Conservation (phyloP, 2,329 filamentous ascomycete species). For the Calonectria honghensis region DNA sequence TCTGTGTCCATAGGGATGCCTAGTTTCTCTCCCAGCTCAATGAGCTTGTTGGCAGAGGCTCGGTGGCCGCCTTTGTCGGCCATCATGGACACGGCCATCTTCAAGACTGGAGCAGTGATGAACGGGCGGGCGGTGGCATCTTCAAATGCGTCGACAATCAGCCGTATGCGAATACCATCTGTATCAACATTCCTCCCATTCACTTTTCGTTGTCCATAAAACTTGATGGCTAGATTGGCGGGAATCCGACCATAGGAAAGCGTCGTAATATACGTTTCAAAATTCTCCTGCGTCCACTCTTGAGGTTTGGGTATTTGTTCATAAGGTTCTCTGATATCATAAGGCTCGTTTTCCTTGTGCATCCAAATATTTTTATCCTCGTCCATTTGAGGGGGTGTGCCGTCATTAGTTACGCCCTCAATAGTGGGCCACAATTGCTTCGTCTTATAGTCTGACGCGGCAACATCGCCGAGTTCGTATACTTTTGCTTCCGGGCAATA, state of each 20-base stretch:
- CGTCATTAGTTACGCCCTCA: constrained; percentile 53
- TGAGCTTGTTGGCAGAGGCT: constrained; percentile 59
- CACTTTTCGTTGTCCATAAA: constrained; percentile 59
- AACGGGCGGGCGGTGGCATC: constrained; percentile 58
- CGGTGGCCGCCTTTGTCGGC: constrained; percentile 59
- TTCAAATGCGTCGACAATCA: constrained; percentile 63
- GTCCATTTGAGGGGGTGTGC: constrained; percentile 48
- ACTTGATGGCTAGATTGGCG: constrained; percentile 56
- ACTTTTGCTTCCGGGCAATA: constrained; percentile 58
- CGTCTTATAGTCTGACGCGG: constrained; percentile 58
- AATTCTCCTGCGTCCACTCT: constrained; percentile 64
- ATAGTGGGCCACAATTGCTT: constrained; percentile 62
- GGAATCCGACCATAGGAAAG: constrained; percentile 63
- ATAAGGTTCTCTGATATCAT: constrained; percentile 59
- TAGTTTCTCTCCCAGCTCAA: constrained; percentile 60
- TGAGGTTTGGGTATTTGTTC: constrained; percentile 63
- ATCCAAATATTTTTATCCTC: constrained; percentile 58
- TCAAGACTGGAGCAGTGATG: constrained; percentile 64
- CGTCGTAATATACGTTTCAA: constrained; percentile 65
- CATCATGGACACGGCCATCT: constrained; percentile 67
- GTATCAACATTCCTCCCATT: constrained; percentile 59
- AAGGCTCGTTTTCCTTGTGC: constrained; percentile 57
- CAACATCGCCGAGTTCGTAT: constrained; percentile 61
- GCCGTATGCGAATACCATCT: constrained; percentile 61
- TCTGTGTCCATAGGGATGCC: constrained; percentile 67